Evolutionary conservation across 1,284 basidiomycete species (phyloP), one percentile per base, ranked within the genome.

Genomic region (Marasmius fiardii): DNA sequence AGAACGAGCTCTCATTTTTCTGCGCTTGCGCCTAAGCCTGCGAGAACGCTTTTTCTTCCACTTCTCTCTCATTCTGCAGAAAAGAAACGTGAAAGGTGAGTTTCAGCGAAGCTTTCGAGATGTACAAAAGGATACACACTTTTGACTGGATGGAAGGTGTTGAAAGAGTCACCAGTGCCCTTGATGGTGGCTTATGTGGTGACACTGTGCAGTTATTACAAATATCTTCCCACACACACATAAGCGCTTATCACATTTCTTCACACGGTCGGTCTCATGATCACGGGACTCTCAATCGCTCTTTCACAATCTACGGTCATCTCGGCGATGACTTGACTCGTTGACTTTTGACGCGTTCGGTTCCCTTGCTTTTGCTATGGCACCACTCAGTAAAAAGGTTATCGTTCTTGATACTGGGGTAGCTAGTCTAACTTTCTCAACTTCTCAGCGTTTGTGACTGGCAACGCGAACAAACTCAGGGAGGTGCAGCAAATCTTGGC

Each of bases 41-140:
- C 89, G 85, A 63, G 89, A 90, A 71, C 89, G 83, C 80, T 92
- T 92, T 77, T 92, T 92, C 83, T 91, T 92, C 89, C 89, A 92
- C 85, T 92, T 92, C 75, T 91, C 89, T 89, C 88, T 90, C 88
- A 91, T 91, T 63, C 82, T 86, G 39, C 4, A n/a, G 14, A 20
- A n/a, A 16, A n/a, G 14, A 16, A n/a, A 11, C 12, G 5, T 37
- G 12, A 37, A n/a, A 41, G 39, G 1, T 41, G 7, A 6, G 39
- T 2, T 20, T 18, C 39, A 7, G 4, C 2, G 39, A n/a, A 41
- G 20, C 39, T 7, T 16, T 20, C 10, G 28, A 31, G 10, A 31
- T 10, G 10, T 4, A 4, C 10, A 31, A n/a, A 10, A 7, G 39
- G 7, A 41, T 20, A 41, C 39, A 7, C 20, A 41, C 39, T 41